Evolutionary conservation across 2,329 filamentous ascomycete genomes (phyloP), one percentile per base, ranked within the genome.

Genomic region (Aspergillus neoniger): DNA sequence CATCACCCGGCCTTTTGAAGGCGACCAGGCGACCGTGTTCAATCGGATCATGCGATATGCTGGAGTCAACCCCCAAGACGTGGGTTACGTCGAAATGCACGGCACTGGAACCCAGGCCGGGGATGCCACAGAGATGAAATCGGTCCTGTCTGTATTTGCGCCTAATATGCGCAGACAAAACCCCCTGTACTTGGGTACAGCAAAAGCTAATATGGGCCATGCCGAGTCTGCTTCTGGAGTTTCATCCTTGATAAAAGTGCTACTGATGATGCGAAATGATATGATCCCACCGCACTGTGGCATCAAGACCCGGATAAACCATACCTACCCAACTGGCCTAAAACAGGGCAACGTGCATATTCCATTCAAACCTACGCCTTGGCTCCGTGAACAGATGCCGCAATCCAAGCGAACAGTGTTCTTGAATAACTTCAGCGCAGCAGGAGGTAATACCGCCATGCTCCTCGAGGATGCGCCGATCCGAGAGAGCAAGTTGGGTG

Each of bases 81-180:
- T 96, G 52, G 87, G 87, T 74, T 96, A 94, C 70, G 88, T 96
- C 8, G 92, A 96, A 76, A 92, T 95, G 88, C 91, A 96, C 74
- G 92, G 91, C 14, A 96, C 92, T 2, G 92, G 92, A 32, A 96
- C 91, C 0, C 91, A 95, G 74, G 91, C 90, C 32, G 92, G 65
- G 2, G 92, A 96, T 70, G 88, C 87, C 7, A 89, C 87, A 4
- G 92, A 96, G 74, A 93, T 94, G 88, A 81, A 86, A 1, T 92
- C 89, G 0, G 89, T 96, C 52, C 86, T 87, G 21, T 81, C 84
- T 52, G 80, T 84, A 19, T 89, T 89, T 66, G 86, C 85, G 48
- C 82, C 84, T 21, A 77, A 79, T 70, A 39, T 52, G 4, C 60
- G 47, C 6, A 48, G 21, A 3, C 55, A 61, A 5, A 38, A 79